Evolutionary conservation across 1,284 basidiomycete genomes (phyloP), one percentile per base, ranked within the genome.

Genomic region (Stereum hirsutum): DNA sequence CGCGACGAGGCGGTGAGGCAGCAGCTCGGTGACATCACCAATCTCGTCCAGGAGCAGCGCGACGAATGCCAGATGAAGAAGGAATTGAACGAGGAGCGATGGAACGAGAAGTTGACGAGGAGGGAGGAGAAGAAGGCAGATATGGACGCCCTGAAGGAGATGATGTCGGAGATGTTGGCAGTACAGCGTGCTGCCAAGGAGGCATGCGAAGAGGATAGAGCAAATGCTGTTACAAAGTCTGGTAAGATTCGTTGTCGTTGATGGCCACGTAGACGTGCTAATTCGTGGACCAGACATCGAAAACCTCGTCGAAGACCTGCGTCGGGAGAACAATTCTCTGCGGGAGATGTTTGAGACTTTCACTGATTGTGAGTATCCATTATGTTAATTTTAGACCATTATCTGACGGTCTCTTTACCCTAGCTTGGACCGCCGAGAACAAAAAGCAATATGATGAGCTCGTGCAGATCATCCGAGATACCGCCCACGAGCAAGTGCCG

Each of bases 11-110:
- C 63, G 7, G 58, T 82, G 38, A 68, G 74, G 20, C 64, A 58
- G 34, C 85, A 87, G 49, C 59, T 87, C 19, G 60, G 57, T 2
- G 82, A 87, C 47, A 73, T 87, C 51, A 80, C 82, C 1, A 78
- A 78, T 47, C 57, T 86, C 28, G 67, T 85, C 7, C 75, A 80
- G 47, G 73, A 77, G 45, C 80, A 83, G 47, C 66, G 72, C 1
- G 72, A 78, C 20, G 65, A 71, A 42, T 67, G 69, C 28, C 69
- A 72, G 28, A 62, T 64, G 48, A 83, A 85, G 63, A 75, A 66
- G 46, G 63, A 66, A 20, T 49, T 74, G 10, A 66, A 68, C 62
- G 78, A 84, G 12, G 61, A 74, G 31, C 69, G 75, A 27, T 81
- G 72, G 68, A 64, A 63, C 3, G 72, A 77, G 49, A 84, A 84